phyloP scores from a whole-genome alignment of 176 grass and related monocot species.

The Sorghum bicolor region DNA sequence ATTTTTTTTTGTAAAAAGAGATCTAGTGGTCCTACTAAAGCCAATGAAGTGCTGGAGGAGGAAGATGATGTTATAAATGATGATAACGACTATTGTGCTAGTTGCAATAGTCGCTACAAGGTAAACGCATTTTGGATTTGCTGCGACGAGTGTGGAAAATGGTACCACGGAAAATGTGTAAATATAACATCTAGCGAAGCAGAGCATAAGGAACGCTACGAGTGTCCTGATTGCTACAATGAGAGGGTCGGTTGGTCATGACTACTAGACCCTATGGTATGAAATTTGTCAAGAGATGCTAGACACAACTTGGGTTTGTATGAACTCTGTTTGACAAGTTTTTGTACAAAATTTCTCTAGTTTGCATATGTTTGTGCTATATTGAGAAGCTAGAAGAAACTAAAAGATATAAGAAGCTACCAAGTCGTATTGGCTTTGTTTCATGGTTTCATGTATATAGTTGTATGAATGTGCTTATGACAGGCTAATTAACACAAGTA shows the following conservation, averaged over 20 bases:
- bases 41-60: not conserved
- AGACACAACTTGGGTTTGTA: not conserved
- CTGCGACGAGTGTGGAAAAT: not conserved
- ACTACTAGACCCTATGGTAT: not conserved
- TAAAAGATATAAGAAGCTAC: no score
- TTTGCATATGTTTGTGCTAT: no score
- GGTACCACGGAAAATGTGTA: not conserved
- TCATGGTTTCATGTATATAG: no score
- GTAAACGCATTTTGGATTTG: not conserved
- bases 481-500: no score
- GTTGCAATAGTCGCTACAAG: not conserved
- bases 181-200: not conserved
- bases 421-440: no score
- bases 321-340: no score
- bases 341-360: no score
- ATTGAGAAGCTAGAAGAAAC: no score
- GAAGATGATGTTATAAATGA: not conserved
- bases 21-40: not conserved
- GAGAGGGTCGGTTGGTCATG: not conserved
- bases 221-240: no score
- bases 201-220: not conserved
- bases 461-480: no score
- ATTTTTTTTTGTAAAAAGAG: not conserved
- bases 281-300: not conserved
- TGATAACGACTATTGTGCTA: not conserved